Base-by-base conservation (phyloP, 1,284 basidiomycete genomes). In the Porodaedalea pini region DNA sequence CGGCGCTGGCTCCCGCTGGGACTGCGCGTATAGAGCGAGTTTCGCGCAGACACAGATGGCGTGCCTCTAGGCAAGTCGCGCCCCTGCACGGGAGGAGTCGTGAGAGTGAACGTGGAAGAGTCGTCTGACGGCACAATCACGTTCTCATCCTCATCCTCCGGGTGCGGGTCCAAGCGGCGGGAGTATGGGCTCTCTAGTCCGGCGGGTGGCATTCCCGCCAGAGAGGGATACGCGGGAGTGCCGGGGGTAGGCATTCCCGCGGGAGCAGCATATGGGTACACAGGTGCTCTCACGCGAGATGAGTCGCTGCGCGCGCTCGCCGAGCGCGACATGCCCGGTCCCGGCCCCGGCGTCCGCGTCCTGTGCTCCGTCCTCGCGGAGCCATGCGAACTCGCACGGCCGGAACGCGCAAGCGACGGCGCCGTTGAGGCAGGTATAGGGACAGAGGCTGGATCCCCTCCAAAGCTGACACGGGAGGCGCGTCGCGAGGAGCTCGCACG, bases 101-200 rank as follows among this genome's bases (percentile, higher is more conserved):
- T 57, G 13, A 57, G 43, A 13, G 56, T 57, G 40, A 45, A 32
- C 2, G 23, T 29, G 3, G 54, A 55, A 25, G 27, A 32, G 25
- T 44, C 39, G 8, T 50, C 39, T 13, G 50, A 51, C 8, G 50
- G 32, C 13, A 45, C 39, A n/a, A 41, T n/a, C 29, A 27, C 55
- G 39, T 43, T 29, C 25, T 49, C 54, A 43, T 54, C 51, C 23
- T 37, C 43, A 32, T 60, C 44, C 11, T 60, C 58, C 5, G 54
- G 54, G 25, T 52, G 32, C 1, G 52, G 27, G 15, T 60, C 50
- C 25, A 60, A 34, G 11, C 49, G 21, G 4, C 58, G 27, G 21
- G 58, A 56, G 40, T 56, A 53, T 17, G 58, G 58, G 10, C 41
- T 60, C 15, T 27, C 39, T 17, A 60, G 54, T 17, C 58, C 58